Conservation (phyloP, 768 basidiomycete genomes). For the Termitomyces sp. region DNA sequence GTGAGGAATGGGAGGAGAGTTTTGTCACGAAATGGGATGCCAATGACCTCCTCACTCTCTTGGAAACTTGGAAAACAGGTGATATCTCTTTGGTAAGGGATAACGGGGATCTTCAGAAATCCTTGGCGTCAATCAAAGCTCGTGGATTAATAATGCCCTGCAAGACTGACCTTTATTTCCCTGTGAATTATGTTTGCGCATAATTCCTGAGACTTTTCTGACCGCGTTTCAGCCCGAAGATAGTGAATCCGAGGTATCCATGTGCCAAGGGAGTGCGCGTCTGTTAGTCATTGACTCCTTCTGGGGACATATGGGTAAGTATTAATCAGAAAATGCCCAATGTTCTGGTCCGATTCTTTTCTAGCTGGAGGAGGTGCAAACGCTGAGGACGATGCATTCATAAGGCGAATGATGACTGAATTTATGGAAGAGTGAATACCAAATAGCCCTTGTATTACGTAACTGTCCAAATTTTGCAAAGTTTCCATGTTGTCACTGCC, state of each 20-base stretch:
- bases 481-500: slow-evolving; percentile 9
- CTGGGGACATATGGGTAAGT: slow-evolving; percentile 53
- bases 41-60: slow-evolving; percentile 45
- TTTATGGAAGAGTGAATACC: slow-evolving; percentile 32
- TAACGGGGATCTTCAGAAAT: slow-evolving; percentile 34
- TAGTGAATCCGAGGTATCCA: slow-evolving; percentile 39
- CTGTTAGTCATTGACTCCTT: slow-evolving; percentile 50
- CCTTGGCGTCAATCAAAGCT: slow-evolving; percentile 38
- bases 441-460: slow-evolving; percentile 7
- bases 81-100: slow-evolving; percentile 42
- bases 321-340: not conserved
- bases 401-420: slow-evolving; percentile 34
- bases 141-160: slow-evolving; percentile 53
- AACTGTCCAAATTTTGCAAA: slow-evolving; percentile 2
- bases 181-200: slow-evolving; percentile 23
- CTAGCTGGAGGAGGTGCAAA: slow-evolving; percentile 41
- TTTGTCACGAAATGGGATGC: slow-evolving; percentile 44
- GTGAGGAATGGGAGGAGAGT: slow-evolving; percentile 45
- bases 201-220: not conserved
- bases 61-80: slow-evolving; percentile 45
- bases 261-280: slow-evolving; percentile 30
- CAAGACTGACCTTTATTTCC: slow-evolving; percentile 55
- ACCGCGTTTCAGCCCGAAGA: slow-evolving; percentile 41
- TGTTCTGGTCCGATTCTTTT: not conserved
- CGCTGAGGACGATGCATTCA: slow-evolving; percentile 32